Percentiles rank a stretch among this genome's conserved stretches.
These are phyloP conservation scores for Mycena galopus DNA, from an alignment of 768 basidiomycete genomes.

Conservation along the genomic window DNA sequence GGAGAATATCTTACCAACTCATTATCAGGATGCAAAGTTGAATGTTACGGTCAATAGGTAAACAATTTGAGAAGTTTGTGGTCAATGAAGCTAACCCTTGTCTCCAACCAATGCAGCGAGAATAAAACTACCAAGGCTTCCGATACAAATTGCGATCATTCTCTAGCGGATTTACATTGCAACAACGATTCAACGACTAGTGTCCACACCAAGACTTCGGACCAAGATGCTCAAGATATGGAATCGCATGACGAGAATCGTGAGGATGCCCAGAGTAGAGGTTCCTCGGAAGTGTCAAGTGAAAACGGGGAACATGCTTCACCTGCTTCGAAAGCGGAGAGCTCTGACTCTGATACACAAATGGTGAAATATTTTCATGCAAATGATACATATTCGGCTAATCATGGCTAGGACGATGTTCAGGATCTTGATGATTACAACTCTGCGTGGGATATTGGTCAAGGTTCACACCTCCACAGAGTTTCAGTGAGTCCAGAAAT, in stretches of 20 bases:
- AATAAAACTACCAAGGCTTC: neutral
- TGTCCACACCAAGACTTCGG: neutral
- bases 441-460: neutral
- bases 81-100: neutral
- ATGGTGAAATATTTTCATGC: neutral
- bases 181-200: neutral
- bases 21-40: neutral
- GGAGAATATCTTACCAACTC: neutral
- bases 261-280: neutral
- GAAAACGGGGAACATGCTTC: neutral
- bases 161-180: too few species aligned
- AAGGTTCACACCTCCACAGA: neutral
- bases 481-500: neutral
- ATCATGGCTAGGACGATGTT: too few species aligned
- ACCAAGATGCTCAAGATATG: neutral
- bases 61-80: neutral
- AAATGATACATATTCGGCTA: neutral
- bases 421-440: too few species aligned
- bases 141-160: neutral
- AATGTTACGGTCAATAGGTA: neutral
- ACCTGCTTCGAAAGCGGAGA: neutral
- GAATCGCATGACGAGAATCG: neutral
- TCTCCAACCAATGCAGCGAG: neutral
- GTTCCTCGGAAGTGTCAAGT: too few species aligned
- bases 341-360: neutral